Evolutionary conservation across 768 basidiomycete genomes (phyloP).

Genomic region (Psilocybe subaeruginosa): DNA sequence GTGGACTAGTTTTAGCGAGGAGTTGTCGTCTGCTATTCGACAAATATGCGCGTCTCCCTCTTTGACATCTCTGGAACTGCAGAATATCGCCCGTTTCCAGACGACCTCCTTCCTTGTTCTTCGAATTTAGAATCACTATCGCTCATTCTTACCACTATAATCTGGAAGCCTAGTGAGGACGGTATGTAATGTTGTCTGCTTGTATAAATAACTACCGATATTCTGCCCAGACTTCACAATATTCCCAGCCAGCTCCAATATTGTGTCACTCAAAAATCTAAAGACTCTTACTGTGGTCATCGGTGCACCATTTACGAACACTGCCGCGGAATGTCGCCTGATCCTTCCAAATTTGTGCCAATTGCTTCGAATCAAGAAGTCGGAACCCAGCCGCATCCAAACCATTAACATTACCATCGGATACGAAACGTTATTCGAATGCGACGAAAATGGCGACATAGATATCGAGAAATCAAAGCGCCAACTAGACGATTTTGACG

Average conservation of each 20-base stretch:
- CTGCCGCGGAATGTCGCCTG: background rate
- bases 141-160: background rate
- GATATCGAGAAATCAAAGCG: background rate
- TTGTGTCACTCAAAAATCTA: background rate
- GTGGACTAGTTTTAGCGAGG: background rate
- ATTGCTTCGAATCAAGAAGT: background rate
- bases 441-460: background rate
- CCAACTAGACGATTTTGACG: background rate
- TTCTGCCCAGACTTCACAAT: background rate
- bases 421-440: background rate
- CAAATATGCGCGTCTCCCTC: background rate
- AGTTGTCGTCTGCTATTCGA: background rate
- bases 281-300: background rate
- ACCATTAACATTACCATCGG: background rate
- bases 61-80: background rate
- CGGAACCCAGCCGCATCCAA: background rate
- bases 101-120: background rate
- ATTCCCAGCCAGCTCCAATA: background rate
- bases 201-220: background rate
- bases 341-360: constrained; percentile 1
- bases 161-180: background rate
- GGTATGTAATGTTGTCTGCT: background rate
- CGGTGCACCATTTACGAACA: constrained; percentile 1
- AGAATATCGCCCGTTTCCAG: background rate
- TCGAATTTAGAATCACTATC: background rate